These are phyloP conservation scores for Daldinia concentrica DNA, from an alignment of 495 filamentous ascomycete genomes.

Conservation along the genomic window DNA sequence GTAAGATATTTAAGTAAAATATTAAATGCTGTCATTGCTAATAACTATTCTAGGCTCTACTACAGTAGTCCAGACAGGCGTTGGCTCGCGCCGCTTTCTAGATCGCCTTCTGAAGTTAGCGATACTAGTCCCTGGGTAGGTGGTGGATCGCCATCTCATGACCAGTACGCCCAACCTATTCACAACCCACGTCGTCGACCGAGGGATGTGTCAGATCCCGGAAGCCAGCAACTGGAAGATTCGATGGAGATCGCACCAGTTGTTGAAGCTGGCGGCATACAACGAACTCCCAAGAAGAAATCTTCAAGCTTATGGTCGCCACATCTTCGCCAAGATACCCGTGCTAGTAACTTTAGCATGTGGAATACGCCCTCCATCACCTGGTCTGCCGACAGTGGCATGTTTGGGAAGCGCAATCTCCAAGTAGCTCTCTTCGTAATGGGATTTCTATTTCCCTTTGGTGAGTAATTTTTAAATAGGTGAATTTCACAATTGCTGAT, in stretches of 20 bases:
- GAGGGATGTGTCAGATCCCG: constrained; percentile 44
- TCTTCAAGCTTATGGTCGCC: constrained; percentile 76
- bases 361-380: constrained; percentile 78
- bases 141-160: constrained; percentile 55
- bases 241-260: constrained; percentile 49
- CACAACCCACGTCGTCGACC: constrained; percentile 63
- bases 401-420: constrained; percentile 74
- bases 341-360: constrained; percentile 61
- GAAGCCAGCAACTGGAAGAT: constrained; percentile 25
- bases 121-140: constrained; percentile 54
- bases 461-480: constrained; percentile 55
- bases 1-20: constrained; percentile 41
- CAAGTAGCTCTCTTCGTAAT: constrained; percentile 89
- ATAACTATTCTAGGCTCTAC: constrained; percentile 52
- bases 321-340: constrained; percentile 72
- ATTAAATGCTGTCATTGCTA: constrained; percentile 11
- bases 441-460: constrained; percentile 86
- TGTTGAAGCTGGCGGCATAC: constrained; percentile 38
- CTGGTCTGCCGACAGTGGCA: constrained; percentile 65
- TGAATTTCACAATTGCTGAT: constrained; percentile 9
- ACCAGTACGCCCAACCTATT: constrained; percentile 59
- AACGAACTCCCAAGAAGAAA: constrained; percentile 51
- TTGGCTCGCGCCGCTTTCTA: constrained; percentile 53
- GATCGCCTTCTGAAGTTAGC: constrained; percentile 51
- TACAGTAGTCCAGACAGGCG: constrained; percentile 64